These are phyloP conservation scores for Trametes cingulata DNA, from an alignment of 768 basidiomycete genomes.

Conservation along the genomic window DNA sequence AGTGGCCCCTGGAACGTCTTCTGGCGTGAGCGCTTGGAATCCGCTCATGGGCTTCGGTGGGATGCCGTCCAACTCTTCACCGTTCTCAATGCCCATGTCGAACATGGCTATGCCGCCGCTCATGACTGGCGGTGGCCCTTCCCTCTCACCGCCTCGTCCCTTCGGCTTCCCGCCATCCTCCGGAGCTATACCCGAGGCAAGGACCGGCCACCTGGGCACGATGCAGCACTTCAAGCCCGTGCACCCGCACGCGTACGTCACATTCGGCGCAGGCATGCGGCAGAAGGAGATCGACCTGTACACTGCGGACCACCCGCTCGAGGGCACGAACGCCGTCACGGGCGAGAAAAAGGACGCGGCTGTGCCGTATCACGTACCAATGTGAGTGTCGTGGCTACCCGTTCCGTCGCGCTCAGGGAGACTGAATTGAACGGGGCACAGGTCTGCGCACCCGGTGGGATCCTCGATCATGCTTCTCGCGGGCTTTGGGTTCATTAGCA, in stretches of 20 bases:
- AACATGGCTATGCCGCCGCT: background rate
- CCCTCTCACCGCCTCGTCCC: background rate
- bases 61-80: slow-evolving; percentile 1
- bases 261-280: slow-evolving; percentile 82
- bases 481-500: slow-evolving; percentile 86
- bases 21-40: slow-evolving; percentile 4
- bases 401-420: background rate
- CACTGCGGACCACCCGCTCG: slow-evolving; percentile 67
- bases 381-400: slow-evolving; percentile 45
- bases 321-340: slow-evolving; percentile 44
- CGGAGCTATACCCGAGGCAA: background rate
- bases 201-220: slow-evolving; percentile 28
- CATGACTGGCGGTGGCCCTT: background rate
- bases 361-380: slow-evolving; percentile 81
- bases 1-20: background rate
- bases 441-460: slow-evolving; percentile 78
- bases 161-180: slow-evolving; percentile 30
- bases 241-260: slow-evolving; percentile 74
- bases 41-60: slow-evolving; percentile 2
- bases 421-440: slow-evolving; percentile 27
- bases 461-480: slow-evolving; percentile 82
- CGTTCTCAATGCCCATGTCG: background rate
- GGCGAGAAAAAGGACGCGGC: slow-evolving; percentile 48
- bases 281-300: slow-evolving; percentile 84
- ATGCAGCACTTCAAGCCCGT: slow-evolving; percentile 52